These are phyloP conservation scores for Atractiella rhizophila DNA, from an alignment of 768 basidiomycete genomes.

Conservation along the genomic window DNA sequence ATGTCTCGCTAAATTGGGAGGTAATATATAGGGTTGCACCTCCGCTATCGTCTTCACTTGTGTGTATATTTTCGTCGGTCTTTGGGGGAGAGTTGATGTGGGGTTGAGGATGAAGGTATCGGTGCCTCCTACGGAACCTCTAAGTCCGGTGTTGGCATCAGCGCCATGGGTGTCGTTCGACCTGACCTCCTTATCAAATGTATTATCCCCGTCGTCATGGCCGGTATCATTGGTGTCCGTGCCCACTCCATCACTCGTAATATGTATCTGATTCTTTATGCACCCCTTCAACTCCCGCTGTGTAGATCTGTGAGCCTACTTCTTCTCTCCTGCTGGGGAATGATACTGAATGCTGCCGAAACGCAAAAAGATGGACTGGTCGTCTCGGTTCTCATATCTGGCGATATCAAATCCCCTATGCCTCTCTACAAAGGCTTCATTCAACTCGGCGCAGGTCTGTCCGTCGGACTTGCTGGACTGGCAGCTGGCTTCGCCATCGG, in stretches of 20 bases:
- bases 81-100: constrained; percentile 18
- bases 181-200: constrained; percentile 95
- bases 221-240: constrained; percentile 97
- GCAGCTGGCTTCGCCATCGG: constrained; percentile 70
- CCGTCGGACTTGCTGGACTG: constrained; percentile 79
- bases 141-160: constrained; percentile 86
- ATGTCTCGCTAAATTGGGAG: not conserved
- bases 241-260: not conserved
- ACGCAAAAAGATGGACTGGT: constrained; percentile 97
- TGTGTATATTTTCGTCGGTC: constrained; percentile 26
- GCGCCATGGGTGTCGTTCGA: constrained; percentile 89
- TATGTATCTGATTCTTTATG: too few relatives aligned
- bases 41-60: constrained; percentile 94
- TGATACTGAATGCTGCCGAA: too few relatives aligned
- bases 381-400: constrained; percentile 87
- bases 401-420: constrained; percentile 49
- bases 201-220: constrained; percentile 94
- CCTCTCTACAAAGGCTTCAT: constrained; percentile 79
- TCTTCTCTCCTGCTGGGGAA: too few relatives aligned
- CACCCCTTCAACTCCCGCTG: too few relatives aligned
- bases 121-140: constrained; percentile 58
- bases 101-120: not conserved
- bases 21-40: constrained; percentile 49
- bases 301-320: constrained; percentile 5
- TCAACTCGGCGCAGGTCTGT: constrained; percentile 76